Evolutionary conservation across 2,329 filamentous ascomycete genomes (phyloP).

Genomic region (Cordyceps sp.): DNA sequence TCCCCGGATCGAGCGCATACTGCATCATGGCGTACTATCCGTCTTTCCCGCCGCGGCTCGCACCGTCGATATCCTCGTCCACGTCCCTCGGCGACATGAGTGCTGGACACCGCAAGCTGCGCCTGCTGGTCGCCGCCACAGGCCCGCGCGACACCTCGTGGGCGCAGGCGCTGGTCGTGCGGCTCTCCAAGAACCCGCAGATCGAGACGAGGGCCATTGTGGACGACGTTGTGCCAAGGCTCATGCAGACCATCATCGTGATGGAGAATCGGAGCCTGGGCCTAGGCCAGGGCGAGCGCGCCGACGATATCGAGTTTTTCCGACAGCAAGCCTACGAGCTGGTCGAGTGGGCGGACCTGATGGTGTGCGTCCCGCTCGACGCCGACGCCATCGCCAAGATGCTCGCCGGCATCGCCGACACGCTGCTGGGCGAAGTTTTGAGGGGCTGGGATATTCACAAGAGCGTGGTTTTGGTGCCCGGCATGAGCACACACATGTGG

Average conservation of each 20-base stretch:
- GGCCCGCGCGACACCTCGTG: conserved; percentile 48
- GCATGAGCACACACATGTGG: conserved; percentile 83
- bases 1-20: conserved; percentile 9
- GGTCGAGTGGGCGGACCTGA: conserved; percentile 74
- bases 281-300: conserved; percentile 14
- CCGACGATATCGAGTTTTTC: conserved; percentile 34
- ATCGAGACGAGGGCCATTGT: conserved; percentile 46
- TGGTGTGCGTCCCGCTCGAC: conserved; percentile 72
- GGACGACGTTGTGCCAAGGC: conserved; percentile 45
- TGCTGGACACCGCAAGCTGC: conserved; percentile 28
- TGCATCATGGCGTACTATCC: conserved; percentile 16
- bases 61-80: conserved; percentile 14
- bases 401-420: conserved; percentile 71
- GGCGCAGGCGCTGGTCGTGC: conserved; percentile 48
- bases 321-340: conserved; percentile 42
- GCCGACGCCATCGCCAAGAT: conserved; percentile 76
- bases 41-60: conserved; percentile 15
- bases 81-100: conserved; percentile 20
- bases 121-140: conserved; percentile 48
- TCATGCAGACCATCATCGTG: conserved; percentile 45
- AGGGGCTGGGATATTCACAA: conserved; percentile 80
- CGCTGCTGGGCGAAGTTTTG: conserved; percentile 62
- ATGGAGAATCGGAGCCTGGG: conserved; percentile 34
- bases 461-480: conserved; percentile 68
- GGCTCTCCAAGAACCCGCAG: conserved; percentile 46